Evolutionary conservation across 2,329 filamentous ascomycete genomes (phyloP).

Genomic region (Aspergillus costaricaensis): DNA sequence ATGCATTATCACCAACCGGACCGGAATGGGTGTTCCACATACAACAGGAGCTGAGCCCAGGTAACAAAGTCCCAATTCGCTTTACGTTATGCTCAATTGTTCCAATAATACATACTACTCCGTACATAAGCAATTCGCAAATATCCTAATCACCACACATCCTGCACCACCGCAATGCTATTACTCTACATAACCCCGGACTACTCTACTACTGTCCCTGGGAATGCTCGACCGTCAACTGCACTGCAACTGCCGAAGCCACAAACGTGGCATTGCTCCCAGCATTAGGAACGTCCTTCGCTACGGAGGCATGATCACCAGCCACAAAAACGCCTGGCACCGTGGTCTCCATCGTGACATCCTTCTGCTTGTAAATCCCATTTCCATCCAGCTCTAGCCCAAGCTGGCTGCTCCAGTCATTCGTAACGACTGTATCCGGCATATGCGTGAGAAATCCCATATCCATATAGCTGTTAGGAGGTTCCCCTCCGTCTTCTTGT

Average conservation of each 20-base stretch:
- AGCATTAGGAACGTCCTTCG: conserved; percentile 9
- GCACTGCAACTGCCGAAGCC: not conserved
- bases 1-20: too few species aligned
- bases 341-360: conserved; percentile 3
- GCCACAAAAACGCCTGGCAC: conserved; percentile 15
- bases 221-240: not conserved
- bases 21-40: too few species aligned
- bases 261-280: conserved; percentile 6
- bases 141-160: too few species aligned
- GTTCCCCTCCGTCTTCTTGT: not conserved
- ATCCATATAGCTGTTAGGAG: not conserved
- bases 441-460: not conserved
- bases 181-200: too few species aligned
- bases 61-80: too few species aligned
- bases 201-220: not conserved
- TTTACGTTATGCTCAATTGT: too few species aligned
- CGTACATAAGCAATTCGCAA: too few species aligned
- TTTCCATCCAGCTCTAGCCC: not conserved
- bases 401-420: not conserved
- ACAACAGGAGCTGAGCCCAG: too few species aligned
- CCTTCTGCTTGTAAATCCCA: not conserved
- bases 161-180: too few species aligned
- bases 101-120: too few species aligned
- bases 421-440: conserved; percentile 6
- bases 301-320: conserved; percentile 5